Percentiles rank a stretch among this genome's conserved stretches.
phyloP scores from a whole-genome alignment of 208 protist species.

The Entamoeba dispar region DNA sequence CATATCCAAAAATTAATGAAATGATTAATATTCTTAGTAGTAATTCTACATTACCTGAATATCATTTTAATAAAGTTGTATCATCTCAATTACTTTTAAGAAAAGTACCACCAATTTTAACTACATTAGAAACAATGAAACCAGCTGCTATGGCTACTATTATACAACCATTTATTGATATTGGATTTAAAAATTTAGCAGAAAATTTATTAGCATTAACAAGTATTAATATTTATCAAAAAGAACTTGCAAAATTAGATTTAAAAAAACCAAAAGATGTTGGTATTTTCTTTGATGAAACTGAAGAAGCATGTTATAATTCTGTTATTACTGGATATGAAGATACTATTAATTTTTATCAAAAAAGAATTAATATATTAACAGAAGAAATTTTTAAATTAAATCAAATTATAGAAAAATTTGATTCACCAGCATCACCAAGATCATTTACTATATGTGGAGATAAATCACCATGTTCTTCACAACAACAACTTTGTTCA shows the following conservation, averaged over 20 bases:
- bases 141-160: background rate
- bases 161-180: background rate
- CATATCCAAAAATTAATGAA: background rate
- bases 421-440: background rate
- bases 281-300: background rate
- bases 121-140: background rate
- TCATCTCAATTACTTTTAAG: background rate
- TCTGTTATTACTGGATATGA: background rate
- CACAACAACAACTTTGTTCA: no score
- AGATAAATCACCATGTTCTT: background rate
- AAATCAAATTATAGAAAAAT: background rate
- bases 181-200: background rate
- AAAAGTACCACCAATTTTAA: background rate
- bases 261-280: background rate
- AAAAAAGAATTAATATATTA: background rate
- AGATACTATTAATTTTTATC: background rate
- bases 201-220: background rate
- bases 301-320: background rate
- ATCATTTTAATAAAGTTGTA: background rate
- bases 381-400: background rate
- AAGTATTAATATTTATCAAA: background rate
- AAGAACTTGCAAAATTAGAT: background rate
- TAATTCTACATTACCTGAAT: background rate
- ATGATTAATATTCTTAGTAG: background rate
- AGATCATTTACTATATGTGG: background rate